Base-by-base conservation (phyloP, 305 asterid species). In the Fraxinus nigra region DNA sequence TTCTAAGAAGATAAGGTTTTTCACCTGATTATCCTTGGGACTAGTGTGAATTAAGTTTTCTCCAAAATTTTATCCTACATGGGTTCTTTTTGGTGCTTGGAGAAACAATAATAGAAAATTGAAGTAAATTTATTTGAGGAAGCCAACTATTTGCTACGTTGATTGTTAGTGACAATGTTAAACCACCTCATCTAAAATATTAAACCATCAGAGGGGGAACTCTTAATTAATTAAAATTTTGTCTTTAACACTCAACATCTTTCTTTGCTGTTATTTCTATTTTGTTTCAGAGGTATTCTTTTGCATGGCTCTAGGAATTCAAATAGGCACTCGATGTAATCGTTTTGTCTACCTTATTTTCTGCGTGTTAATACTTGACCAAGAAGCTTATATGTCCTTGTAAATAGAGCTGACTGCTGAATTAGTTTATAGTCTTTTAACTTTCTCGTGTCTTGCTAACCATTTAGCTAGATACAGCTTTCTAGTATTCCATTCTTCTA, bases 361-460 rank as follows among this genome's bases (percentile, higher is more conserved):
- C 34, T 26, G 30, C 10, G 16, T 73, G 82, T 75, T 63, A 76
- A 72, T 81, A 75, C 72, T 40, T 74, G 80, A 16, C 76, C 37
- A 65, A 69, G 65, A 70, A 72, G 65, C 73, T 81, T 79, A 40
- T 14, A 76, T 74, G 8, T 63, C 76, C 34, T 80, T 67, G 35
- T 82, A 74, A 24, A 69, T 78, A 73, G 32, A 56, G 48, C 84
- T 54, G 54, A 70, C 26, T 76, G 65, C 78, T 77, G 78, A 59
- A n/a, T 34, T 14, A 59, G 48, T 40, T 75, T 81, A 22, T 76
- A 70, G n/a, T 72, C 20, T 72, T 48, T 24, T 35, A 32, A 67
- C 78, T 37, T 81, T 82, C 67, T 40, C 56, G 74, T 63, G 40
- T 80, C 65, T 79, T 70, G 59, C 65, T 78, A 30, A 70, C 76